A percentile compares a stretch with the other conserved stretches of the same genome.
Conservation (phyloP, 306 rosid genomes). For the Ammopiptanthus mongolicus region DNA sequence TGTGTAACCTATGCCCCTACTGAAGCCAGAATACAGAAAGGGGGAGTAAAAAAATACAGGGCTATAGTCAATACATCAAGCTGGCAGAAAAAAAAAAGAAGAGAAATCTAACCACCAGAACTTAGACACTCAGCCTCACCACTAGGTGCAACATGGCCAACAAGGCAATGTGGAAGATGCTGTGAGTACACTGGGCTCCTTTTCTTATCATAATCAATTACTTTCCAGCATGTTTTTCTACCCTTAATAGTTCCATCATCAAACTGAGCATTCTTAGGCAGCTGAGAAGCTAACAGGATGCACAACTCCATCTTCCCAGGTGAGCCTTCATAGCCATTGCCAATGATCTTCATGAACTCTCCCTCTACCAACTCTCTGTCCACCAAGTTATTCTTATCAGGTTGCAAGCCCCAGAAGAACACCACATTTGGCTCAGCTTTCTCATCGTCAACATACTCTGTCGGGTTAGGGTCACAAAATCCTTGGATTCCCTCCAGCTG, state of each 20-base stretch:
- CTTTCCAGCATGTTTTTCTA: slow-evolving; percentile 27
- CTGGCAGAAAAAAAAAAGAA: background rate
- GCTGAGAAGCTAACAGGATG: slow-evolving; percentile 14
- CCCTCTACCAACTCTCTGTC: slow-evolving; percentile 15
- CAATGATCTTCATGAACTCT: slow-evolving; percentile 33
- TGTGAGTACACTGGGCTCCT: slow-evolving; percentile 15
- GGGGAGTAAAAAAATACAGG: background rate
- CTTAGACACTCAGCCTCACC: slow-evolving; percentile 1
- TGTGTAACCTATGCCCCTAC: slow-evolving; percentile 22
- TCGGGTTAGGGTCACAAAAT: slow-evolving; percentile 47
- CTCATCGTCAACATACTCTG: slow-evolving; percentile 30
- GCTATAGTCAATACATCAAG: slow-evolving; percentile 9
- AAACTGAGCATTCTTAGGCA: slow-evolving; percentile 24
- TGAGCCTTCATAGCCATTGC: slow-evolving; percentile 24
- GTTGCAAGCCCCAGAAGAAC: slow-evolving; percentile 45
- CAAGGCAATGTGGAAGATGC: slow-evolving; percentile 23
- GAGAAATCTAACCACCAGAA: slow-evolving; percentile 9
- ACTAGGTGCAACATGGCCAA: slow-evolving; percentile 16
- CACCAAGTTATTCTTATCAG: background rate
- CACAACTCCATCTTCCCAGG: slow-evolving; percentile 39
- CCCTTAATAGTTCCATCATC: slow-evolving; percentile 2
- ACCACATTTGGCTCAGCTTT: slow-evolving; percentile 32
- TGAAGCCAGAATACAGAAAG: background rate
- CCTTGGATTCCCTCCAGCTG: slow-evolving; percentile 41
- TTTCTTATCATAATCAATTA: slow-evolving; percentile 12